Conservation (phyloP, 176 grass and related monocot species). For the Eragrostis curvula region DNA sequence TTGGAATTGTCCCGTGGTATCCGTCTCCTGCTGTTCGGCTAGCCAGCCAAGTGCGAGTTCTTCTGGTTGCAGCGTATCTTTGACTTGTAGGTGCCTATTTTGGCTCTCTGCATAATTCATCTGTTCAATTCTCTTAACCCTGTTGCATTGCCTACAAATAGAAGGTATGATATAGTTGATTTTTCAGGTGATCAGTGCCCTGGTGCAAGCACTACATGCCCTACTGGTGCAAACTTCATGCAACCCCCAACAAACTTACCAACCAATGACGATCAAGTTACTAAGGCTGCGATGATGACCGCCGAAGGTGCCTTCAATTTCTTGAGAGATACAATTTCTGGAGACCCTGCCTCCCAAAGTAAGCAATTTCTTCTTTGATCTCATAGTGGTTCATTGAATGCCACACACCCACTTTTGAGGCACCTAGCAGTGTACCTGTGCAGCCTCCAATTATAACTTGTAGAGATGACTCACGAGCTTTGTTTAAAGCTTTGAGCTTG, state of each 20-base stretch:
- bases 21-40: conserved; percentile 52
- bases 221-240: conserved; percentile 41
- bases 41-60: conserved; percentile 41
- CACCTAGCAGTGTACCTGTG: conserved; percentile 27
- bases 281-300: conserved; percentile 58
- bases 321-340: conserved; percentile 52
- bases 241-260: conserved; percentile 39
- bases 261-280: conserved; percentile 40
- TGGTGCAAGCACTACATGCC: conserved; percentile 46
- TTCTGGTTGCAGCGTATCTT: conserved; percentile 52
- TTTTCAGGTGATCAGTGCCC: conserved; percentile 70
- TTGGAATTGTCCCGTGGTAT: conserved; percentile 58
- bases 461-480: neutral
- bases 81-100: conserved; percentile 51
- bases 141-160: conserved; percentile 10
- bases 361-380: conserved; percentile 15
- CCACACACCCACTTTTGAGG: conserved; percentile 1
- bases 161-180: conserved; percentile 33
- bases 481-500: conserved; percentile 2
- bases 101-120: conserved; percentile 31
- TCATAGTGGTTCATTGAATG: neutral
- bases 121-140: neutral
- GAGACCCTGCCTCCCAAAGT: conserved; percentile 41
- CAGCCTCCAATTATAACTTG: neutral
- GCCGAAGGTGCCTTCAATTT: conserved; percentile 66